Evolutionary conservation across 2,329 filamentous ascomycete genomes (phyloP).

Genomic region (Penicillium hesseltinei): DNA sequence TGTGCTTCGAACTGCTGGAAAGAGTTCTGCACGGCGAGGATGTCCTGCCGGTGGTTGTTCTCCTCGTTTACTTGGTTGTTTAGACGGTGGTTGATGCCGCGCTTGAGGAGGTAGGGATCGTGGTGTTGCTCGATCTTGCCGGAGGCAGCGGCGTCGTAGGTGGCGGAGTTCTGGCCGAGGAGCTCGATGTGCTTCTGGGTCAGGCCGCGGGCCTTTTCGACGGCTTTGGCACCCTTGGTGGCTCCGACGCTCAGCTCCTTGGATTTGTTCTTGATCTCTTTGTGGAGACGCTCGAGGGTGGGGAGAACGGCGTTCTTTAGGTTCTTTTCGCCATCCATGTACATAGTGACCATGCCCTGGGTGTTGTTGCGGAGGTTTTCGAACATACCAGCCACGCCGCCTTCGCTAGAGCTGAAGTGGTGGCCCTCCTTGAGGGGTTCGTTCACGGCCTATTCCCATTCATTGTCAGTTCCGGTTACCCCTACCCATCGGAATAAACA

Average conservation of each 20-base stretch:
- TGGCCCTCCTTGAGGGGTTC: conserved; percentile 83
- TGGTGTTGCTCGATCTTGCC: conserved; percentile 68
- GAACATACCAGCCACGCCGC: conserved; percentile 84
- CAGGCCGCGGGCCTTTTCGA: conserved; percentile 79
- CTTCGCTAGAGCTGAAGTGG: conserved; percentile 88
- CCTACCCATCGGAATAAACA: background rate
- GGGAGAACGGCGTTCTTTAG: conserved; percentile 84
- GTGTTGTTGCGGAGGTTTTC: conserved; percentile 85
- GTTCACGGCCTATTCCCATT: conserved; percentile 65
- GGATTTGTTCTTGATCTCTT: conserved; percentile 93
- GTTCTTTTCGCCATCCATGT: conserved; percentile 86
- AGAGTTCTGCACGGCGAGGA: conserved; percentile 86
- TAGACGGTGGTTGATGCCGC: conserved; percentile 77
- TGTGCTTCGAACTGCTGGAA: conserved; percentile 87
- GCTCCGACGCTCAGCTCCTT: conserved; percentile 84
- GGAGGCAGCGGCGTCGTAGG: conserved; percentile 68
- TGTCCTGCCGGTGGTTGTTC: conserved; percentile 92
- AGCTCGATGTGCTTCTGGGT: conserved; percentile 97
- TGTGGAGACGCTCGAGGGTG: conserved; percentile 84
- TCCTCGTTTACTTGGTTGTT: conserved; percentile 91
- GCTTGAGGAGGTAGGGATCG: conserved; percentile 84
- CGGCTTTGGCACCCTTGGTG: conserved; percentile 80
- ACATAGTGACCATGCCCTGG: conserved; percentile 80
- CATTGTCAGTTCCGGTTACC: background rate
- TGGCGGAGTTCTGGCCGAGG: conserved; percentile 78